Percentiles rank a stretch among this genome's conserved stretches.
phyloP scores from a whole-genome alignment of 2,329 filamentous ascomycete genomes.

The Xylaria sp. region DNA sequence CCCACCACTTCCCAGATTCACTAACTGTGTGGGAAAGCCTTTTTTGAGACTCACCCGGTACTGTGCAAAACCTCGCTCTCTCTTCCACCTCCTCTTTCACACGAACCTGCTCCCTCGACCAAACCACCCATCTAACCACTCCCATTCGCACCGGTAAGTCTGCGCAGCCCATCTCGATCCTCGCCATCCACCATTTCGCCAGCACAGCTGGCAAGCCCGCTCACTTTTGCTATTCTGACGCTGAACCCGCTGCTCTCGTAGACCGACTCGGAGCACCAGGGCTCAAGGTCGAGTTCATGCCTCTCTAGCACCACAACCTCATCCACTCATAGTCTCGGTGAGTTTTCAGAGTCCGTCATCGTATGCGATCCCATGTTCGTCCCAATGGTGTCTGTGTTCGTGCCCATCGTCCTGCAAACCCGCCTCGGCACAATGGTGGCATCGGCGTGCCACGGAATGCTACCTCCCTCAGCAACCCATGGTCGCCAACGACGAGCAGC shows the following conservation, averaged over 20 bases:
- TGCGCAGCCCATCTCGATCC: conserved; percentile 39
- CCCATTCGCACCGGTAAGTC: conserved; percentile 44
- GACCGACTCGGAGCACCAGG: conserved; percentile 45
- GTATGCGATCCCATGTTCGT: conserved; percentile 53
- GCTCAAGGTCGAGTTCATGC: conserved; percentile 49
- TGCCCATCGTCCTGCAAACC: conserved; percentile 34
- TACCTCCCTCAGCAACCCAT: conserved; percentile 34
- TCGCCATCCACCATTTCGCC: conserved; percentile 23
- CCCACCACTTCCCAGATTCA: conserved; percentile 37
- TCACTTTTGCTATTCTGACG: conserved; percentile 30
- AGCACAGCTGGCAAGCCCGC: conserved; percentile 24
- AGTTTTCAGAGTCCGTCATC: conserved; percentile 49
- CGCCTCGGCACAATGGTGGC: conserved; percentile 34
- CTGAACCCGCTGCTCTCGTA: conserved; percentile 40
- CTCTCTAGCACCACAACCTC: conserved; percentile 50
- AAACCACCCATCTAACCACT: conserved; percentile 44
- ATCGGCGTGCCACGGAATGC: conserved; percentile 30
- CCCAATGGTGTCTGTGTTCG: conserved; percentile 40
- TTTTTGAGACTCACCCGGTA: conserved; percentile 46
- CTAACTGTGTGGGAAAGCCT: conserved; percentile 45
- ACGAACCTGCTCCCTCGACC: conserved; percentile 38
- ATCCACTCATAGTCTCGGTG: conserved; percentile 51
- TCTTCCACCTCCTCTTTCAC: conserved; percentile 51
- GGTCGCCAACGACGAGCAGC: conserved; percentile 33
- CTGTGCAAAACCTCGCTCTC: conserved; percentile 51